Evolutionary conservation across 176 grass and related monocot species (phyloP).

Genomic region (Neostapfia colusana): DNA sequence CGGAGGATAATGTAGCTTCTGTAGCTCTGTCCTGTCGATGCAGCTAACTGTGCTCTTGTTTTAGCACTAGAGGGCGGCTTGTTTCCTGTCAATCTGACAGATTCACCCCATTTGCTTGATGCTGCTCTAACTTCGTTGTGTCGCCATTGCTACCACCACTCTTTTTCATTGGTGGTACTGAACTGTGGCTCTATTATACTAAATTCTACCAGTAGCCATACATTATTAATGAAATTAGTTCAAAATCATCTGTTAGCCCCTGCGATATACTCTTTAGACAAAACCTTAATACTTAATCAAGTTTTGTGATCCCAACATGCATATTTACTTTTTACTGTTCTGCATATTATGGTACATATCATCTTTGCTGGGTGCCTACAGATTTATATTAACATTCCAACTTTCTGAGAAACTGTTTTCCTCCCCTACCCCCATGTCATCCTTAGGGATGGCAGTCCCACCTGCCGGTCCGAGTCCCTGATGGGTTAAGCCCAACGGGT

Average conservation of each 20-base stretch:
- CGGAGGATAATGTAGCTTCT: not conserved
- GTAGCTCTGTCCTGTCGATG: not conserved
- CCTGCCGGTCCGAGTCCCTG: no score
- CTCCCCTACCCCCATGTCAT: no score
- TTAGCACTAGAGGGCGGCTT: not conserved
- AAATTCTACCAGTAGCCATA: not conserved
- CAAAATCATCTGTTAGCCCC: not conserved
- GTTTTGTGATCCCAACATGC: conserved; percentile 28
- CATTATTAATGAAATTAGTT: not conserved
- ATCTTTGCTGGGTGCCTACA: not conserved
- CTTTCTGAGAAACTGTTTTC: not conserved
- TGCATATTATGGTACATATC: conserved; percentile 5
- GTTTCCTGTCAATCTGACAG: conserved; percentile 17
- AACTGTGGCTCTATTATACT: not conserved
- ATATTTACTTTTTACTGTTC: conserved; percentile 19
- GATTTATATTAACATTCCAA: not conserved
- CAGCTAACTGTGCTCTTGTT: not conserved
- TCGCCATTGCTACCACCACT: conserved; percentile 3
- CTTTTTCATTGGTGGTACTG: not conserved
- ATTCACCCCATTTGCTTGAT: conserved; percentile 29
- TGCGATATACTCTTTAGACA: not conserved
- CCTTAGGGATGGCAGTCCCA: no score
- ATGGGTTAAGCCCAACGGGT: no score
- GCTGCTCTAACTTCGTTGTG: not conserved
- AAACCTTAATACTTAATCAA: not conserved